Percentiles rank a stretch among this genome's conserved stretches.
Evolutionary conservation across 208 protist species (phyloP).

Genomic region (Acanthamoeba divionensis): DNA sequence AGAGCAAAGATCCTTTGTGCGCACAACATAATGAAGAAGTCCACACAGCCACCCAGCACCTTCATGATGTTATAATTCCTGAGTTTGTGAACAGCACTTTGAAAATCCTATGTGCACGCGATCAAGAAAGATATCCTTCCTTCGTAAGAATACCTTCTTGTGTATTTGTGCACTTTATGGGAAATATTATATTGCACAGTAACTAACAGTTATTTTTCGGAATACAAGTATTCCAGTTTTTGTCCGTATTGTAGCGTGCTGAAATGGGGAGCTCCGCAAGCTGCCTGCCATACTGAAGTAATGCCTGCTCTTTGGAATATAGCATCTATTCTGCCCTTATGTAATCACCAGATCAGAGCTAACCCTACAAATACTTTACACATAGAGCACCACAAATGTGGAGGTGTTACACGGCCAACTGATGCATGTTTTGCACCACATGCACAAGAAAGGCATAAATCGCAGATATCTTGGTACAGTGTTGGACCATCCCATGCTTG

Average conservation of each 20-base stretch:
- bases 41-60: not conserved
- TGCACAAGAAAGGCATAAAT: constrained; percentile 33
- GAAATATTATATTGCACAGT: no score
- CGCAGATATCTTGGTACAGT: not conserved
- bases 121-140: not conserved
- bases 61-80: constrained; percentile 6
- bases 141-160: not conserved
- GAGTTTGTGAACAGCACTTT: not conserved
- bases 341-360: no score
- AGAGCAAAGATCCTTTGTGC: not conserved
- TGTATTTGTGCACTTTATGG: no score
- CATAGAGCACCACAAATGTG: no score
- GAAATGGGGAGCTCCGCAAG: no score
- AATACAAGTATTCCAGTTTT: no score
- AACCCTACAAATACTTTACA: no score
- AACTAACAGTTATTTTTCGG: no score
- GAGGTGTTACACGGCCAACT: not conserved
- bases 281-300: no score
- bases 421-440: constrained; percentile 14
- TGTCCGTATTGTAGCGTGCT: no score
- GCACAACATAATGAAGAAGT: not conserved
- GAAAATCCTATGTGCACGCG: not conserved
- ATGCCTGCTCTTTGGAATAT: no score
- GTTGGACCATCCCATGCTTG: not conserved
- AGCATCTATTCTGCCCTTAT: no score